Base-by-base conservation (phyloP, 2,329 filamentous ascomycete genomes). In the Colletotrichum neosansevieriae region DNA sequence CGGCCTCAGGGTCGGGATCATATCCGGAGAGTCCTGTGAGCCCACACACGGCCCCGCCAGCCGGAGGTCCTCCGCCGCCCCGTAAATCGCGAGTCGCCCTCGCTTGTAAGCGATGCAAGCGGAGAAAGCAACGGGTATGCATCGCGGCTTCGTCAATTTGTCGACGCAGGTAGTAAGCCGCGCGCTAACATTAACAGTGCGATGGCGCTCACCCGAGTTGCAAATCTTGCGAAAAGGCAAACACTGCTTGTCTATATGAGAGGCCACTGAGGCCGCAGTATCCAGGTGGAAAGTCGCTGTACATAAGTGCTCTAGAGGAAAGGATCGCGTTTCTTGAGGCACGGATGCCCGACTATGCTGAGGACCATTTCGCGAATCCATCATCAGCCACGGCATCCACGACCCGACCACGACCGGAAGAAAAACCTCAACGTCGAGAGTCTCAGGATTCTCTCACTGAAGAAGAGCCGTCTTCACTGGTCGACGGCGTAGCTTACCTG, bases 321-420 rank as follows among this genome's bases (percentile, higher is more conserved):
- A 71, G 74, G 0, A 76, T 76, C 17, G 74, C 74, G 1, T 76
- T 76, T 6, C 71, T 76, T 4, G 74, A 76, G 42, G 74, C 74
- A 0, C 68, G 72, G 1, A 59, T 76, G 51, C 74, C 74, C 1
- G 74, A 71, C 4, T 73, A 73, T 58, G 73, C 71, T 0, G 69
- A 75, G 36, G 74, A 76, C 42, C 74, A 76, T n/a, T 75, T 74
- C 24, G 11, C 36, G 11, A 13, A 38, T 9, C 36, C 36, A 1
- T 38, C 36, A 38, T n/a, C 58, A 1, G 9, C 19, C 6, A 42
- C 62, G 1, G 21, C 40, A 3, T 38, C 36, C 1, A 7, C 21
- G 0, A 4, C 15, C 1, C 54, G 7, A 11, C 42, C 9, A 29
- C 24, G 40, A 5, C 19, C 3, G 4, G 3, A 21, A 3, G n/a